Conservation (phyloP, 2,329 filamentous ascomycete species). For the Pestalotiopsis sp. region DNA sequence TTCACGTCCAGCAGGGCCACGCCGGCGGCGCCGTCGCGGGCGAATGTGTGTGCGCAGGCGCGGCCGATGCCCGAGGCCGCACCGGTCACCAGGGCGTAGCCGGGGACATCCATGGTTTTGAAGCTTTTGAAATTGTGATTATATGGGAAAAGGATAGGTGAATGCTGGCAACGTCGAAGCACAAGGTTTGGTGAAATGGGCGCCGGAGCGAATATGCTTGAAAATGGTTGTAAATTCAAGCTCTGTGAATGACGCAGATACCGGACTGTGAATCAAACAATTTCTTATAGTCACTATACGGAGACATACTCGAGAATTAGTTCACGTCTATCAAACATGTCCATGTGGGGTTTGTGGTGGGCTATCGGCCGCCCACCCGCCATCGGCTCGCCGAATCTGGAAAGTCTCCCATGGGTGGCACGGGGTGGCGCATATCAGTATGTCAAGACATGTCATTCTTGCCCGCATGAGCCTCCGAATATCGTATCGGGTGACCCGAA, state of each 20-base stretch:
- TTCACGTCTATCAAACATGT: not conserved
- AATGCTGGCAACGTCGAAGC: too few relatives aligned
- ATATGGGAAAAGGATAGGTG: not conserved
- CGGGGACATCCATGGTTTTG: slow-evolving; percentile 29
- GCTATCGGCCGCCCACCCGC: not conserved
- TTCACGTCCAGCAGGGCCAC: slow-evolving; percentile 30
- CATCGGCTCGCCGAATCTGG: not conserved
- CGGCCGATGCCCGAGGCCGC: slow-evolving; percentile 33
- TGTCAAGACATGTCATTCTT: not conserved
- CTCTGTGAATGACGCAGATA: not conserved
- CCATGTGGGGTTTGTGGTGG: not conserved
- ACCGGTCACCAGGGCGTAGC: slow-evolving; percentile 31
- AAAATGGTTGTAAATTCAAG: too few relatives aligned
- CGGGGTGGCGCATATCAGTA: not conserved
- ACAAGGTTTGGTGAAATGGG: too few relatives aligned
- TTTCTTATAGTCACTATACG: not conserved
- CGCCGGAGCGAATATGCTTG: too few relatives aligned
- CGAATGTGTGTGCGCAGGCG: slow-evolving; percentile 30
- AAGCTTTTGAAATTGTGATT: not conserved
- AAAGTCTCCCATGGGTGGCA: not conserved
- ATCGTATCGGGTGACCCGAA: not conserved
- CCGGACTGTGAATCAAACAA: not conserved
- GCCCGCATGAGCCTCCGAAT: not conserved
- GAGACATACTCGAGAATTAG: not conserved
- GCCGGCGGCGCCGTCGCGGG: slow-evolving; percentile 27